These are phyloP conservation scores for Albugo laibachii DNA, from an alignment of 352 stramenopile species.

Conservation along the genomic window DNA sequence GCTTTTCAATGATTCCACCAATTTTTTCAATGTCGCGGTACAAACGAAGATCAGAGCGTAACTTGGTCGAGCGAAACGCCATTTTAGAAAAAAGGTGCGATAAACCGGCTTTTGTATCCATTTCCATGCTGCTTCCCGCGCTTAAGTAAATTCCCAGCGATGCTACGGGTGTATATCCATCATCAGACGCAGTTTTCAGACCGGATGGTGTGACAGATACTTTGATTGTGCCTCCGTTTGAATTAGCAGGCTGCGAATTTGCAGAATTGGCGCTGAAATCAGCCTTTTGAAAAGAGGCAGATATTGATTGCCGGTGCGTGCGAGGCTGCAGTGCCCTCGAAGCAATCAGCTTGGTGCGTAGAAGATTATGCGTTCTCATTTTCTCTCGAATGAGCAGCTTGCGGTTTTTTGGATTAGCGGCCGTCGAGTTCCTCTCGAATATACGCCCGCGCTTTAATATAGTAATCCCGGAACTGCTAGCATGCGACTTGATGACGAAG, in stretches of 20 bases:
- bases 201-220: conserved; percentile 24
- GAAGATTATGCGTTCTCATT: too few species aligned
- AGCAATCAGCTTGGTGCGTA: too few species aligned
- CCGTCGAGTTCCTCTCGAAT: too few species aligned
- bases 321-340: too few species aligned
- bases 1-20: conserved; percentile 35
- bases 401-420: too few species aligned
- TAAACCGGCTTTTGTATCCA: conserved; percentile 21
- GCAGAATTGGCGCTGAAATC: background rate
- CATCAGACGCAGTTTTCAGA: conserved; percentile 38
- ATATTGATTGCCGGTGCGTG: too few species aligned
- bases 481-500: conserved; percentile 21
- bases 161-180: conserved; percentile 20
- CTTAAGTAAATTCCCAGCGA: conserved; percentile 45
- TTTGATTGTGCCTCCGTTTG: conserved; percentile 15
- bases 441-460: too few species aligned
- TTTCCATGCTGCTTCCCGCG: conserved; percentile 39
- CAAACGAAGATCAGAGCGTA: conserved; percentile 56
- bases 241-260: conserved; percentile 7
- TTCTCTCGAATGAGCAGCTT: too few species aligned
- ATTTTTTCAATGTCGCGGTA: conserved; percentile 71
- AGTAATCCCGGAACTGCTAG: too few species aligned
- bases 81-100: conserved; percentile 69
- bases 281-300: too few species aligned
- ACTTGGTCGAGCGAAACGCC: conserved; percentile 56